A percentile compares a stretch with the other conserved stretches of the same genome.
phyloP scores from a whole-genome alignment of 257 asterid species.

The Scutellaria baicalensis region DNA sequence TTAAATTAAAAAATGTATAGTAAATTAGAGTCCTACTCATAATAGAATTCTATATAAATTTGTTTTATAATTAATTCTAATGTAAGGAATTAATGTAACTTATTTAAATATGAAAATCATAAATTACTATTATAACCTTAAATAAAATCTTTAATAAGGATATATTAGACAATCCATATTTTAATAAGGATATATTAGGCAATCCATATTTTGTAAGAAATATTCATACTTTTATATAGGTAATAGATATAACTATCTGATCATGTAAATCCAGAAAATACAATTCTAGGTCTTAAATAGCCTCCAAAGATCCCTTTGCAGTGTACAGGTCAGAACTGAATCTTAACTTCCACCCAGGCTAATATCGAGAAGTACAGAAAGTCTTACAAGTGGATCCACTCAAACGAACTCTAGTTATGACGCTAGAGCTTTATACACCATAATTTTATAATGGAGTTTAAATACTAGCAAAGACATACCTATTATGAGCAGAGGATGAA shows the following conservation, averaged over 20 bases:
- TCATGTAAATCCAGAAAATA: neutral
- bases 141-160: too few relatives aligned
- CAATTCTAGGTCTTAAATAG: neutral
- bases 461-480: slow-evolving; percentile 36
- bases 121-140: too few relatives aligned
- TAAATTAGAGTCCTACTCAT: too few relatives aligned
- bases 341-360: neutral
- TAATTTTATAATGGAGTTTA: neutral
- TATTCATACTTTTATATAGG: too few relatives aligned
- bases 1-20: too few relatives aligned
- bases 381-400: neutral
- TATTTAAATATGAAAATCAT: too few relatives aligned
- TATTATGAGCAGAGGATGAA: slow-evolving; percentile 62
- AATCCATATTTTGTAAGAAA: too few relatives aligned
- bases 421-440: neutral
- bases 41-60: too few relatives aligned
- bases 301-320: neutral
- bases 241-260: neutral
- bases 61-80: too few relatives aligned
- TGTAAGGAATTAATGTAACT: too few relatives aligned
- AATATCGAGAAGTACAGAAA: neutral
- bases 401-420: neutral
- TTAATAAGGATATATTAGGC: too few relatives aligned
- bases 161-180: too few relatives aligned
- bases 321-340: neutral